Base-by-base conservation (phyloP, 2,329 filamentous ascomycete genomes). In the Colletotrichum zoysiae region DNA sequence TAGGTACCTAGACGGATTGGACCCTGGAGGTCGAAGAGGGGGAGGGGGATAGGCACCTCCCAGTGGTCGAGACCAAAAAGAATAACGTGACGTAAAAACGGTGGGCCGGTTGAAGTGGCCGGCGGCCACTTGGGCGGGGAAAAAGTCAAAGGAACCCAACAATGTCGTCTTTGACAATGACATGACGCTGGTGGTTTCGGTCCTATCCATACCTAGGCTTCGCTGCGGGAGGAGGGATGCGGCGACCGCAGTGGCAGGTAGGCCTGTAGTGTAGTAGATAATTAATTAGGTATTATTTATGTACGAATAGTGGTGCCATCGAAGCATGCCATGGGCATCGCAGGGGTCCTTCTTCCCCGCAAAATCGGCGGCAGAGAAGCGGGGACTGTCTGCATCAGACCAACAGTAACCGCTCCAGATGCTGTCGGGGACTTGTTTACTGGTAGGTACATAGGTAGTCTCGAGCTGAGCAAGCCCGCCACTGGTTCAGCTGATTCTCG, bases 41-140 rank as follows among this genome's bases (percentile, higher is more conserved):
- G 48, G n/a, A 16, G 14, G 9, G 38, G 12, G 12, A 4, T 16
- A 6, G 16, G 1, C 50, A 26, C 38, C 67, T 64, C 33, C 42
- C 46, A 23, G 38, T 55, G 26, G 33, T 35, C 65, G 33, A 60
- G 53, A 57, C 65, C 60, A 26, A 20, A 48, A 26, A 60, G 53
- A 66, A 72, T 56, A 69, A 23, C 30, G 56, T 72, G 66, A 72
- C 70, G 70, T 72, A 72, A 72, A 71, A 69, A 48, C 16, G 40
- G 65, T 69, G 66, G 70, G 55, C 59, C 53, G 44, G 40, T 51
- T 18, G 46, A 55, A 48, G 65, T 53, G 70, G 65, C 65, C 65
- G 70, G 40, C 70, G 70, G 70, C 70, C 46, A 69, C 38, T 50
- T 30, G 64, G 38, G 68, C 58, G 33, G 46, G 20, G 6, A 7